phyloP scores from a whole-genome alignment of 306 rosid species.

The Astragalus membranaceus region DNA sequence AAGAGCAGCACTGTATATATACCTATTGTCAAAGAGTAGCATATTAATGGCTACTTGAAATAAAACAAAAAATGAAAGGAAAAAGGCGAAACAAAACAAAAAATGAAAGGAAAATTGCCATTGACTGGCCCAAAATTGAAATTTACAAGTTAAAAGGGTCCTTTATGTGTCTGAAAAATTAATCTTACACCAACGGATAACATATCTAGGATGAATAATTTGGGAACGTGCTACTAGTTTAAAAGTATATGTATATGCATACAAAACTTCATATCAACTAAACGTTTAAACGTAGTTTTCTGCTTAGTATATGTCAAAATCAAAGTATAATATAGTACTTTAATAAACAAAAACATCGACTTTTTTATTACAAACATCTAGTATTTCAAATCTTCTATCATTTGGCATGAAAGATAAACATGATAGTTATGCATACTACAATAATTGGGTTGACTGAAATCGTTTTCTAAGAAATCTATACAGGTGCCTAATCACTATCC shows the following conservation, averaged over 20 bases:
- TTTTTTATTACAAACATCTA: not conserved
- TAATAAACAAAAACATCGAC: not conserved
- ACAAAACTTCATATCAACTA: not conserved
- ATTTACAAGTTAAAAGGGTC: not conserved
- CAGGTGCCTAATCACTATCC: not conserved
- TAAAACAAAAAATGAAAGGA: not conserved
- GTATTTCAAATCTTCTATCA: not conserved
- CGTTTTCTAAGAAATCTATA: constrained; percentile 5
- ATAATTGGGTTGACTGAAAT: not conserved
- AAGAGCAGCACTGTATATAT: constrained; percentile 78
- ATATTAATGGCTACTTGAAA: constrained; percentile 3
- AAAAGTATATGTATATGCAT: too few species aligned
- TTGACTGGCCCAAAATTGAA: constrained; percentile 11
- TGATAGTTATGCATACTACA: not conserved
- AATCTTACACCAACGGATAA: not conserved
- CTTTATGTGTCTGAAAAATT: not conserved
- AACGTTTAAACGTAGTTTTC: not conserved
- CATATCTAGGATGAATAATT: constrained; percentile 1
- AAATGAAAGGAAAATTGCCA: not conserved
- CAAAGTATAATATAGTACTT: not conserved
- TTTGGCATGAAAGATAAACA: not conserved
- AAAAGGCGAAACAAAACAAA: not conserved
- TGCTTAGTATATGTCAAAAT: constrained; percentile 1
- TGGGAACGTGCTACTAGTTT: constrained; percentile 6
- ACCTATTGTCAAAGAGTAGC: constrained; percentile 36